Percentiles rank a stretch among this genome's conserved stretches.
Evolutionary conservation across 495 filamentous ascomycete species (phyloP).

Genomic region (Xylaria cubensis): DNA sequence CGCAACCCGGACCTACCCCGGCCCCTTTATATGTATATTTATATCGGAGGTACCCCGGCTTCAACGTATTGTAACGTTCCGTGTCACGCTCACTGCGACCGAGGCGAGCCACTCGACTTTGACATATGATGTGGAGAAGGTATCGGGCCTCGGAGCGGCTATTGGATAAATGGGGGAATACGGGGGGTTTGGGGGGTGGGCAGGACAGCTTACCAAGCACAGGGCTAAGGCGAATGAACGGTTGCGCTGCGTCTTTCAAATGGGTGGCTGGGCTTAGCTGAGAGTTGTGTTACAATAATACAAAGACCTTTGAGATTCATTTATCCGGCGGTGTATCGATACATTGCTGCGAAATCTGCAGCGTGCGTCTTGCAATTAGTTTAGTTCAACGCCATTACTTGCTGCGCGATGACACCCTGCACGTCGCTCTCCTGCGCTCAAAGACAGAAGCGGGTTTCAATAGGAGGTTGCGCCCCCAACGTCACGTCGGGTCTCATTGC

Average conservation of each 20-base stretch:
- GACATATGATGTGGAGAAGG: constrained; percentile 11
- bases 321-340: constrained; percentile 27
- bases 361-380: not conserved
- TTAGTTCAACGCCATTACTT: not conserved
- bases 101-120: constrained; percentile 2
- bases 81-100: constrained; percentile 4
- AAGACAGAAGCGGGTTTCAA: not conserved
- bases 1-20: constrained; percentile 24
- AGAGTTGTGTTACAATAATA: constrained; percentile 23
- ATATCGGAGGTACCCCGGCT: constrained; percentile 24
- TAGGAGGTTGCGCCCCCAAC: not conserved
- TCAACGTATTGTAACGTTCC: constrained; percentile 21
- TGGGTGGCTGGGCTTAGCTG: constrained; percentile 27
- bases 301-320: constrained; percentile 2
- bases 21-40: constrained; percentile 8
- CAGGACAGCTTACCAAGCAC: constrained; percentile 17
- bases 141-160: not conserved
- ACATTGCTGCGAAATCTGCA: constrained; percentile 13
- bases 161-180: constrained; percentile 6
- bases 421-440: constrained; percentile 13
- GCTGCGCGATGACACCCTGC: constrained; percentile 14
- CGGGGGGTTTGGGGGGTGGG: not conserved
- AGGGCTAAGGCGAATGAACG: constrained; percentile 20
- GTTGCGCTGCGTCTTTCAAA: constrained; percentile 9
- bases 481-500: constrained; percentile 28